These are phyloP conservation scores for Halteria grandinella DNA, from an alignment of 73 alveolate genomes.

Conservation along the genomic window DNA sequence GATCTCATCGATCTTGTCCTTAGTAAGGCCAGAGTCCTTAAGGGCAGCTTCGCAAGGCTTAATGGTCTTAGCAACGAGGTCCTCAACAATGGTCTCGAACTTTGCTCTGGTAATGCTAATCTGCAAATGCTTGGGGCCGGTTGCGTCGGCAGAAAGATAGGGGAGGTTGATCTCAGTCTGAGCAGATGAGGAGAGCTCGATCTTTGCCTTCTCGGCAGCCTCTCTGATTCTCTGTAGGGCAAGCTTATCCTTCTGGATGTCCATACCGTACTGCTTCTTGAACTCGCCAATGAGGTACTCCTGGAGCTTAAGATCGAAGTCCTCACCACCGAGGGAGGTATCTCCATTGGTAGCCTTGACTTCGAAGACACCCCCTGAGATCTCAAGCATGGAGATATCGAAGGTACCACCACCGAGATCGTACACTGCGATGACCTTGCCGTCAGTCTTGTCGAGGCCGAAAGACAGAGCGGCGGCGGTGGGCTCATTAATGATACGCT, in stretches of 20 bases:
- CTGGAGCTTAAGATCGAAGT: conserved; percentile 85
- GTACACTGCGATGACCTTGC: conserved; percentile 92
- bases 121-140: conserved; percentile 95
- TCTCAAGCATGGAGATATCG: conserved; percentile 96
- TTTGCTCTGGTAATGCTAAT: conserved; percentile 88
- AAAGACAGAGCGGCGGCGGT: conserved; percentile 99
- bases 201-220: conserved; percentile 97
- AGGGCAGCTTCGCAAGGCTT: conserved; percentile 87
- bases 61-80: conserved; percentile 75
- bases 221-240: conserved; percentile 93
- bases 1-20: conserved; percentile 93
- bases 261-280: conserved; percentile 86
- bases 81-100: conserved; percentile 77
- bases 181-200: conserved; percentile 87
- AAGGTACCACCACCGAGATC: conserved; percentile 99
- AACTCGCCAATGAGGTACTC: conserved; percentile 81
- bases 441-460: conserved; percentile 95
- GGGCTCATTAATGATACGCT: conserved; percentile 99
- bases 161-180: conserved; percentile 93
- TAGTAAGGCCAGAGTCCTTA: conserved; percentile 90
- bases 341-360: conserved; percentile 98
- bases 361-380: conserved; percentile 96
- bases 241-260: conserved; percentile 84
- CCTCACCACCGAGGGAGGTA: conserved; percentile 98
- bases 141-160: conserved; percentile 87